Evolutionary conservation across 2,329 filamentous ascomycete species (phyloP).

Genomic region (Fusarium sp.): DNA sequence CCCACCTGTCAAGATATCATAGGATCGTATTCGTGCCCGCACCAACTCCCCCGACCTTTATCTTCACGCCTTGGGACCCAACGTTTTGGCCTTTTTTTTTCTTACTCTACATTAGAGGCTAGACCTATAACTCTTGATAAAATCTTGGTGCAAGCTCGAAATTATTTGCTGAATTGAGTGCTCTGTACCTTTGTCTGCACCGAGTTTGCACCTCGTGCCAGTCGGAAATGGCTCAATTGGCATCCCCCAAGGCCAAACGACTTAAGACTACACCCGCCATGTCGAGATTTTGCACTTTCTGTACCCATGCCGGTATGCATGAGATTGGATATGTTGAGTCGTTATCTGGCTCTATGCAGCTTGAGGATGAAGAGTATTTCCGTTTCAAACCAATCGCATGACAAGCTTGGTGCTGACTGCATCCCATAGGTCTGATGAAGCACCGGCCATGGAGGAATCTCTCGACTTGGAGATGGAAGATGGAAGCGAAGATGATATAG

Average conservation of each 20-base stretch:
- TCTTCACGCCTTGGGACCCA: background rate
- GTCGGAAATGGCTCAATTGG: background rate
- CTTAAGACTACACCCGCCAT: no score
- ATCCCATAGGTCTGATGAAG: background rate
- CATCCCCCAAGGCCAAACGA: background rate
- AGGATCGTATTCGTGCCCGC: background rate
- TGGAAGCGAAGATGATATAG: background rate
- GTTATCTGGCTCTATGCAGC: background rate
- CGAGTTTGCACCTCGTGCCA: background rate
- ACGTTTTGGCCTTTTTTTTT: background rate
- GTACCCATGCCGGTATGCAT: background rate
- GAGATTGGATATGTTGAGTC: background rate
- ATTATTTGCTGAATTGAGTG: background rate
- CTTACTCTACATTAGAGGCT: background rate
- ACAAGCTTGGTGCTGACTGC: background rate
- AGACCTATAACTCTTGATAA: background rate
- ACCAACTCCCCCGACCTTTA: background rate
- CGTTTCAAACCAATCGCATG: background rate
- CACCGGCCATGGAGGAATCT: rapidly evolving
- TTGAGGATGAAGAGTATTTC: background rate
- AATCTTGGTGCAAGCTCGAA: background rate
- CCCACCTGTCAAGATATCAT: background rate
- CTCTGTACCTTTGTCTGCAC: background rate
- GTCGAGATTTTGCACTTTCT: background rate
- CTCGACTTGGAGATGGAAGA: background rate